phyloP scores from a whole-genome alignment of 805 yeast genomes.

The Candida taoyuanica region DNA sequence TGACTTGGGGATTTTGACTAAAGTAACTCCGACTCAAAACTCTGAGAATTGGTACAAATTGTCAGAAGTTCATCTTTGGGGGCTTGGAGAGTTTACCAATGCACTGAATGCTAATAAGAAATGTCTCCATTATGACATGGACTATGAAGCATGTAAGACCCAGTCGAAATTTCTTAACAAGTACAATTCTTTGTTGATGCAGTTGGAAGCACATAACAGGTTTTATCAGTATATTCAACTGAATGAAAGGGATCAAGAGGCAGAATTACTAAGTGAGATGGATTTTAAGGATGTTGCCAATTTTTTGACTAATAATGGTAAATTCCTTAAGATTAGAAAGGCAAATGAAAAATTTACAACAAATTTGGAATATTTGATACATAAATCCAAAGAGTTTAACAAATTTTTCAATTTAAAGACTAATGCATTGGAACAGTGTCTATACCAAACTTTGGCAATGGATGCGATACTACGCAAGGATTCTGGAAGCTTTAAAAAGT shows the following conservation, averaged over 20 bases:
- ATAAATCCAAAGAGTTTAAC: slow-evolving; percentile 18
- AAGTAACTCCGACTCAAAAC: slow-evolving; percentile 25
- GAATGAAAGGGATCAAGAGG: slow-evolving; percentile 30
- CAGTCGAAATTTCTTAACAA: slow-evolving; percentile 50
- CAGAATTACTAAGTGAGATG: slow-evolving; percentile 39
- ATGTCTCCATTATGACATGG: slow-evolving; percentile 78
- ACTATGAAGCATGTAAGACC: slow-evolving; percentile 52
- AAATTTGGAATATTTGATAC: slow-evolving; percentile 20
- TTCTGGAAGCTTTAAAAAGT: slow-evolving; percentile 23
- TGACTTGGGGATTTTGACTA: slow-evolving; percentile 26
- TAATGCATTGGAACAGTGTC: slow-evolving; percentile 26
- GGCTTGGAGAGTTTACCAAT: slow-evolving; percentile 47
- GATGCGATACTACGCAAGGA: slow-evolving; percentile 31
- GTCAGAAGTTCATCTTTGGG: slow-evolving; percentile 42
- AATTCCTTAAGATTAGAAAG: slow-evolving; percentile 21
- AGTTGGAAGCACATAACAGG: slow-evolving; percentile 37
- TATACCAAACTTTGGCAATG: slow-evolving; percentile 39
- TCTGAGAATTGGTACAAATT: slow-evolving; percentile 27
- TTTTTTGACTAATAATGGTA: slow-evolving; percentile 28
- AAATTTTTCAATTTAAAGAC: slow-evolving; percentile 12
- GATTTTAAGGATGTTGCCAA: slow-evolving; percentile 37
- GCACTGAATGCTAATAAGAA: slow-evolving; percentile 51
- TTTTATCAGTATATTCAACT: slow-evolving; percentile 39
- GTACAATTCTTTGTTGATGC: slow-evolving; percentile 30
- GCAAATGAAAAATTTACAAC: slow-evolving; percentile 18